These are phyloP conservation scores for Begonia loranthoides DNA, from an alignment of 306 rosid genomes.

Conservation along the genomic window DNA sequence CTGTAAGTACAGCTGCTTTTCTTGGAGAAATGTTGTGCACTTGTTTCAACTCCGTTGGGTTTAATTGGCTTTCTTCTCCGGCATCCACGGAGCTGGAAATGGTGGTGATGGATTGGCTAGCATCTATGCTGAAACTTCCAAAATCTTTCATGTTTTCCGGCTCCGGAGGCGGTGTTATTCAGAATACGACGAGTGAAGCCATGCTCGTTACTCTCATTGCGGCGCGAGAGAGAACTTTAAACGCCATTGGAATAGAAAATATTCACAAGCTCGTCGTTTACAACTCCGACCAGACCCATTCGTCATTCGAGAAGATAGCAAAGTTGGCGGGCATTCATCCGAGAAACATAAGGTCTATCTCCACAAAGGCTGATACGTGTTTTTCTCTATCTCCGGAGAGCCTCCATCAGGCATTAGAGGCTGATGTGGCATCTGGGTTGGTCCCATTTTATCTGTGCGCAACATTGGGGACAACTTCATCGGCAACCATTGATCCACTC, in stretches of 20 bases:
- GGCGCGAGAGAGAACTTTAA: conserved; percentile 27
- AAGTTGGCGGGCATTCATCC: conserved; percentile 37
- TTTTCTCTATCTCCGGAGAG: conserved; percentile 25
- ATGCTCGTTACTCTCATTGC: conserved; percentile 45
- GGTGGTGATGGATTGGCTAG: conserved; percentile 63
- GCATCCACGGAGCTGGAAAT: conserved; percentile 57
- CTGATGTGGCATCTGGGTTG: conserved; percentile 29
- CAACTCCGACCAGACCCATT: conserved; percentile 55
- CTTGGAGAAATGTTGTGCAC: conserved; percentile 47
- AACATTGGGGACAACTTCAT: conserved; percentile 45
- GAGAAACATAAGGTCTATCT: conserved; percentile 17
- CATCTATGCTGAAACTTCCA: conserved; percentile 27
- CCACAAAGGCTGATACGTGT: conserved; percentile 9
- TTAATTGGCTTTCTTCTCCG: conserved; percentile 57
- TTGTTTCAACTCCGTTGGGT: conserved; percentile 36
- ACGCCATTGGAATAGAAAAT: conserved; percentile 4
- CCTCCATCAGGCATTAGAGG: conserved; percentile 9
- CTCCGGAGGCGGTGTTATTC: conserved; percentile 37
- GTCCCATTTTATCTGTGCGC: conserved; percentile 44
- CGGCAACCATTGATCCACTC: conserved; percentile 36
- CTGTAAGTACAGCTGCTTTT: conserved; percentile 42
- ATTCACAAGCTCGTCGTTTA: conserved; percentile 36
- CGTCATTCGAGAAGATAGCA: conserved; percentile 34
- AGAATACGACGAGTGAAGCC: conserved; percentile 47
- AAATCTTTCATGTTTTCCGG: conserved; percentile 25